phyloP scores from a whole-genome alignment of 1,284 basidiomycete genomes.

The Volvariella surrecta region DNA sequence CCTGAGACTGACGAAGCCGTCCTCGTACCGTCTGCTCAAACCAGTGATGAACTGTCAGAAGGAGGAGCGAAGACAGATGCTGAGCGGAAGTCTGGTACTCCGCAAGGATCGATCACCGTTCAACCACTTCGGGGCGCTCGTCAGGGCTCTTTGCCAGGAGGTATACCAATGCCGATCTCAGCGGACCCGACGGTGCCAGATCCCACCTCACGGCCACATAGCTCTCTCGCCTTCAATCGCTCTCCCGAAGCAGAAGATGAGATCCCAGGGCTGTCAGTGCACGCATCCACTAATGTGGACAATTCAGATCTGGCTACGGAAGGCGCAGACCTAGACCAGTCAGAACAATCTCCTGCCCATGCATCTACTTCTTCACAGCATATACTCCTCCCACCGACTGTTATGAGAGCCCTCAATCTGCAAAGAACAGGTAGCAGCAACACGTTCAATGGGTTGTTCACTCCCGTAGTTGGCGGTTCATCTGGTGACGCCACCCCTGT shows the following conservation, averaged over 20 bases:
- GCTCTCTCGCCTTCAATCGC: constrained; percentile 7
- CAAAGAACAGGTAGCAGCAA: not conserved
- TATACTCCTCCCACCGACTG: constrained; percentile 3
- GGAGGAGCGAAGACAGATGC: too few species aligned
- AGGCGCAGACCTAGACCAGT: too few species aligned
- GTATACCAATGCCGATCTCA: constrained; percentile 29
- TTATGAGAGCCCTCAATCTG: not conserved
- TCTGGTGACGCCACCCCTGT: not conserved
- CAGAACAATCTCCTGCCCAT: not conserved
- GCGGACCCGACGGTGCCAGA: constrained; percentile 34
- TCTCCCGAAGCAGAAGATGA: constrained; percentile 1
- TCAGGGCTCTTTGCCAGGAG: not conserved
- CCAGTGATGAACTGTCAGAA: too few species aligned
- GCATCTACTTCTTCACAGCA: constrained; percentile 2
- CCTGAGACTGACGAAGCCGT: not conserved
- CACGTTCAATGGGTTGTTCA: not conserved
- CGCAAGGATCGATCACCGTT: too few species aligned
- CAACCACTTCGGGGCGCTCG: too few species aligned
- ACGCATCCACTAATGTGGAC: not conserved
- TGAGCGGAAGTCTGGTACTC: too few species aligned
- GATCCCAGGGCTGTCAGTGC: constrained; percentile 4
- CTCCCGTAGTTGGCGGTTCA: not conserved
- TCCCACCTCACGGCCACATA: constrained; percentile 20
- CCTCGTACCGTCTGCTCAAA: too few species aligned
- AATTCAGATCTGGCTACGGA: constrained; percentile 1